Evolutionary conservation across 371 early-diverging fungal genomes (phyloP), one percentile per base, ranked within the genome.

Genomic region (Phascolomyces articulosus): DNA sequence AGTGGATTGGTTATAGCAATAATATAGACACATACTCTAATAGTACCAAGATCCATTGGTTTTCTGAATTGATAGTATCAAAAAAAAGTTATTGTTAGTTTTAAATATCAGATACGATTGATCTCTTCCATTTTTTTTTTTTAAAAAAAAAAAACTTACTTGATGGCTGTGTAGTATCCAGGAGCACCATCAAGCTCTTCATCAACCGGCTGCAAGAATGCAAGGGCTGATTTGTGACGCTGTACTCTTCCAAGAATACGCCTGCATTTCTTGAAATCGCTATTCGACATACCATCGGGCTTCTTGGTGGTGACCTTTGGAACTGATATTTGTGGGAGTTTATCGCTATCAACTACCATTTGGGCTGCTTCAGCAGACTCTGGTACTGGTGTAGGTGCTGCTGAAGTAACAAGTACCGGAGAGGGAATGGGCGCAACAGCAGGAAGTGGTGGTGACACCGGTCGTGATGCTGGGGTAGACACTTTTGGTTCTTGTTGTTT

Each of bases 31-130:
- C 59, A 54, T 62, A 62, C 62, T 53, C 41, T 23, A 48, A 99
- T 90, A 6, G 96, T 96, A 21, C 88, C 82, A 29, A 98, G 64
- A 72, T 99, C 99, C 98, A 99, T 99, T 11, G 99, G 99, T 62
- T 89, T 71, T 68, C 91, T 96, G 70, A 95, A n/a, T 49, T 6
- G 16, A 10, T 10, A 3, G n/a, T 31, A 34, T 27, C 55, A 28
- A n/a, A n/a, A n/a, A n/a, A n/a, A n/a, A n/a, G n/a, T n/a, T 34
- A 2, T 34, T 34, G 2, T 34, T 34, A 34, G 11, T 34, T 9
- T n/a, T 20, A 1, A 8, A 38, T 34, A 9, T 26, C 13, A 4
- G 10, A 54, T 58, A 27, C 7, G 26, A n/a, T n/a, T n/a, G n/a
- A n/a, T 9, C 34, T 11, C 11, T 34, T 34, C 34, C 44, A 1